A percentile compares a stretch with the other conserved stretches of the same genome.
These are phyloP conservation scores for Cyclocybe cylindracea DNA, from an alignment of 768 basidiomycete species.

Conservation along the genomic window DNA sequence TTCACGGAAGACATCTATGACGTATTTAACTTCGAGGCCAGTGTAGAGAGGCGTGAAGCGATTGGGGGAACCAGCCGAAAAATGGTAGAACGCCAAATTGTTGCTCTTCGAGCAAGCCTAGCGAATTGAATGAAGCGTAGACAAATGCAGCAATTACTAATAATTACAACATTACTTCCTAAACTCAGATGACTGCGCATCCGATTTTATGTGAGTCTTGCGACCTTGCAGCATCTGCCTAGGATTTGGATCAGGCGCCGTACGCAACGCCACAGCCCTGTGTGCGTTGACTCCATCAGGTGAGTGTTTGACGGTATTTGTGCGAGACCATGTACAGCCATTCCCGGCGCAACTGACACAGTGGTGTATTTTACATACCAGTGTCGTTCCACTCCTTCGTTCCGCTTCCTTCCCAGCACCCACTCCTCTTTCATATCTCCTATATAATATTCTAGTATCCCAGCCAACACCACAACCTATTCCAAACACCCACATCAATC, in stretches of 20 bases:
- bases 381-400: conserved; percentile 20
- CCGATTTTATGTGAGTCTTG: background rate
- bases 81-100: conserved; percentile 86
- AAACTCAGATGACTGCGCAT: background rate
- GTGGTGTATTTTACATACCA: conserved; percentile 11
- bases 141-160: background rate
- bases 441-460: conserved; percentile 17
- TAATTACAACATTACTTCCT: background rate
- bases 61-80: conserved; percentile 88
- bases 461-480: conserved; percentile 24
- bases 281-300: conserved; percentile 5
- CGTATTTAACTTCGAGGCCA: conserved; percentile 95
- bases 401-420: conserved; percentile 11
- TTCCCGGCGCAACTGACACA: conserved; percentile 16
- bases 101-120: conserved; percentile 66
- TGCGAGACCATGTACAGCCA: conserved; percentile 20
- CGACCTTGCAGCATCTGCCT: background rate
- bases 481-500: conserved; percentile 8
- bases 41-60: conserved; percentile 88
- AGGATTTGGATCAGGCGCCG: too few species aligned
- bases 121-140: conserved; percentile 21
- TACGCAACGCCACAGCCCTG: background rate
- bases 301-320: conserved; percentile 19
- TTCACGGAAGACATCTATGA: conserved; percentile 81
- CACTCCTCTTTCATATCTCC: conserved; percentile 12